A percentile compares a stretch with the other conserved stretches of the same genome.
Conservation (phyloP, 257 asterid species). For the Henckelia pumila region DNA sequence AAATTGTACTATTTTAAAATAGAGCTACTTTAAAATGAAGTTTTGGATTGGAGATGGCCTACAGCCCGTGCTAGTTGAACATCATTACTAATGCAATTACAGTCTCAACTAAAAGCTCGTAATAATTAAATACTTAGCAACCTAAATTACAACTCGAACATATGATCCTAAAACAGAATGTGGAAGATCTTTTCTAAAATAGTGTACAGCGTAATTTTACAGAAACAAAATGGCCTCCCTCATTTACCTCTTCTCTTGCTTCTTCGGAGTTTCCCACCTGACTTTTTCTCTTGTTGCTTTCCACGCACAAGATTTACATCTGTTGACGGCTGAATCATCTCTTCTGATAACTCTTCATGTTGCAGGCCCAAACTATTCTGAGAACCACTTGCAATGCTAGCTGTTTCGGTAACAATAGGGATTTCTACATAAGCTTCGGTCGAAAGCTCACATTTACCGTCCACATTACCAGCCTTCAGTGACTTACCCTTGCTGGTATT, state of each 20-base stretch:
- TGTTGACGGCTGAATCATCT: slow-evolving; percentile 28
- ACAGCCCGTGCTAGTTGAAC: neutral
- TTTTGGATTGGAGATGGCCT: too few species aligned
- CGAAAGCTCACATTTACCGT: slow-evolving; percentile 39
- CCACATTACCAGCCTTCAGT: slow-evolving; percentile 20
- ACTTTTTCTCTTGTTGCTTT: slow-evolving; percentile 42
- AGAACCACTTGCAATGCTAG: slow-evolving; percentile 28
- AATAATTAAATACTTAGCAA: neutral
- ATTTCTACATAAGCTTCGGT: slow-evolving; percentile 53
- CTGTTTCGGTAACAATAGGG: slow-evolving; percentile 45
- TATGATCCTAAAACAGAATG: slow-evolving; percentile 25
- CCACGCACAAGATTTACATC: slow-evolving; percentile 15
- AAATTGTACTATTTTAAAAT: too few species aligned
- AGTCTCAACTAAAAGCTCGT: neutral
- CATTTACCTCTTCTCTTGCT: slow-evolving; percentile 47
- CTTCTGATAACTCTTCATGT: slow-evolving; percentile 38
- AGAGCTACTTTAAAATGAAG: too few species aligned
- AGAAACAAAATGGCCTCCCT: slow-evolving; percentile 10
- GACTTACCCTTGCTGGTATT: slow-evolving; percentile 18
- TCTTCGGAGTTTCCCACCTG: slow-evolving; percentile 32
- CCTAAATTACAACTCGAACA: slow-evolving; percentile 19
- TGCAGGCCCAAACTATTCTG: slow-evolving; percentile 34
- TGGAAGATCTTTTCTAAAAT: slow-evolving; percentile 24
- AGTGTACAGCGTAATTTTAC: slow-evolving; percentile 33
- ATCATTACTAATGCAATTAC: neutral